These are phyloP conservation scores for Tagetes patula DNA, from an alignment of 129 eudicot genomes.

Conservation along the genomic window DNA sequence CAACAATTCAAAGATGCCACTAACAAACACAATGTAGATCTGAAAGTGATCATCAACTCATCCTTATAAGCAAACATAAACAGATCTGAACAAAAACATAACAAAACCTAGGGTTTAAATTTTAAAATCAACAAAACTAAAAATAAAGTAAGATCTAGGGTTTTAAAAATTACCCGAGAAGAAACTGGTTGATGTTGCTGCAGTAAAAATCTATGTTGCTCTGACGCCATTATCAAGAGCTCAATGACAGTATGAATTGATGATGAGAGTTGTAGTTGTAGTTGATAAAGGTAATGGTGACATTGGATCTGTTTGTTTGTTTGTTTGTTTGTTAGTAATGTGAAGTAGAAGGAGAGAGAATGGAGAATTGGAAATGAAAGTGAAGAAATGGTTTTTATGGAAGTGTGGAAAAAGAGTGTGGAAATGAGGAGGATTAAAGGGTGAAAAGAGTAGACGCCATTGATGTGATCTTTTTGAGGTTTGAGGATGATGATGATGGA, in stretches of 20 bases:
- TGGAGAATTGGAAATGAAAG: slow-evolving; percentile 27
- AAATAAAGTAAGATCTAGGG: slow-evolving; percentile 21
- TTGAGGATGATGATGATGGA: background rate
- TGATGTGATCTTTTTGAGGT: slow-evolving; percentile 15
- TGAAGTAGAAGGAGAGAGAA: slow-evolving; percentile 40
- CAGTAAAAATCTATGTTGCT: slow-evolving; percentile 58
- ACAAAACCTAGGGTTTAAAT: background rate
- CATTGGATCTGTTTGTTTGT: too few species aligned
- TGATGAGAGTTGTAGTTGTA: too few species aligned
- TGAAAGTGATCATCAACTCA: slow-evolving; percentile 21
- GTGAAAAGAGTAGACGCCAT: slow-evolving; percentile 17
- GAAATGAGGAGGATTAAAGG: slow-evolving; percentile 28
- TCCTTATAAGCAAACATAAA: slow-evolving; percentile 13
- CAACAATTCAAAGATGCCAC: background rate
- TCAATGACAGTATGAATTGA: too few species aligned
- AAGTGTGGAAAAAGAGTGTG: slow-evolving; percentile 17
- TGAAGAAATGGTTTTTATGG: slow-evolving; percentile 17
- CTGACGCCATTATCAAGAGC: slow-evolving; percentile 44
- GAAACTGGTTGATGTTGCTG: slow-evolving; percentile 47
- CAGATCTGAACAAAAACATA: slow-evolving; percentile 31
- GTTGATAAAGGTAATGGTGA: too few species aligned
- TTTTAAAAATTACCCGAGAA: slow-evolving; percentile 43
- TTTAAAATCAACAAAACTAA: background rate
- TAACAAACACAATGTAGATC: slow-evolving; percentile 34
- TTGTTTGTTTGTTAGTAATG: too few species aligned